Percentiles rank a stretch among this genome's conserved stretches.
Evolutionary conservation across 176 grass and related monocot genomes (phyloP).

Genomic region (Hyparrhenia diplandra): DNA sequence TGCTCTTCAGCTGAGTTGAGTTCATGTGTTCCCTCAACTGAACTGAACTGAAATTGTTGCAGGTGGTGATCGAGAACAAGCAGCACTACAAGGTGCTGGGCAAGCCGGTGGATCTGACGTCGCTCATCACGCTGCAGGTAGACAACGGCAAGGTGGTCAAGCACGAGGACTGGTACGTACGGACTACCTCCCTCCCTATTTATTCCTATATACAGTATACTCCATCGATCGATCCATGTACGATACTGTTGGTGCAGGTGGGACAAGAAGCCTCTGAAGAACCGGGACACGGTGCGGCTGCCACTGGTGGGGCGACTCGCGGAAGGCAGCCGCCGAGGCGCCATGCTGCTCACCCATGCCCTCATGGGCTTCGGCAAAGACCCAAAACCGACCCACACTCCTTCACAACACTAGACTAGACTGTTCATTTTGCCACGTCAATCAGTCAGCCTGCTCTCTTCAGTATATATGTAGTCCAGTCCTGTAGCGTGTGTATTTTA

Average conservation of each 20-base stretch:
- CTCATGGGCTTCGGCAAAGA: conserved; percentile 64
- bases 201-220: no score
- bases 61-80: conserved; percentile 51
- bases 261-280: conserved; percentile 57
- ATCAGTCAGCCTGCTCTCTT: no score
- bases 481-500: no score
- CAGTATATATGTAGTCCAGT: no score
- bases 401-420: not conserved
- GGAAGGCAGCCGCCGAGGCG: conserved; percentile 34
- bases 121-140: conserved; percentile 37
- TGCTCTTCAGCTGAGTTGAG: no score
- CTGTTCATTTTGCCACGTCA: no score
- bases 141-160: conserved; percentile 39
- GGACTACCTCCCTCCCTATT: no score
- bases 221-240: no score
- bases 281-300: conserved; percentile 36
- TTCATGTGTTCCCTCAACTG: no score
- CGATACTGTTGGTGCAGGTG: conserved; percentile 45
- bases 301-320: conserved; percentile 27
- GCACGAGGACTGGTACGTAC: conserved; percentile 27
- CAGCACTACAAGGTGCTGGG: conserved; percentile 48
- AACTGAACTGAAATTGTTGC: not conserved
- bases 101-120: conserved; percentile 17
- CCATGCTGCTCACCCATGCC: conserved; percentile 56
- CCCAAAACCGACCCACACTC: not conserved